A percentile compares a stretch with the other conserved stretches of the same genome.
phyloP scores from a whole-genome alignment of 1,284 basidiomycete species.

The Flammula alnicola region DNA sequence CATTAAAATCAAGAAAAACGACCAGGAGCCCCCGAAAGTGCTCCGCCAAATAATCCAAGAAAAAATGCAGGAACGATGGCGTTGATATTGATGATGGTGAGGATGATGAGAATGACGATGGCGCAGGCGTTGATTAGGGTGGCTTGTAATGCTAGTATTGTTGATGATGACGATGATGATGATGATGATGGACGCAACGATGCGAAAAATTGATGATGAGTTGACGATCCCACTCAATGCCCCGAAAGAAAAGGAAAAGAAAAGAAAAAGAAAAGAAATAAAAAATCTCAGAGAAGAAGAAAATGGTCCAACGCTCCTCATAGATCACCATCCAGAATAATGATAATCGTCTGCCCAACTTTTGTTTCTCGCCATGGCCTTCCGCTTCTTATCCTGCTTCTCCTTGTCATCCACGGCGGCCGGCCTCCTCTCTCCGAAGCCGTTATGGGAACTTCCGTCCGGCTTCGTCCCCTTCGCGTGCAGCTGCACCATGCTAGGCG shows the following conservation, averaged over 20 bases:
- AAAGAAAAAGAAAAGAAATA: slow-evolving; percentile 16
- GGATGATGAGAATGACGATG: background rate
- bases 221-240: slow-evolving; percentile 18
- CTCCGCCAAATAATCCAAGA: background rate
- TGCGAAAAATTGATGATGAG: slow-evolving; percentile 2
- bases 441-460: slow-evolving; percentile 37
- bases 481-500: slow-evolving; percentile 43
- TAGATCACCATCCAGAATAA: slow-evolving; percentile 60
- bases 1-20: slow-evolving; percentile 3
- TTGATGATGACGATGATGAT: slow-evolving; percentile 13
- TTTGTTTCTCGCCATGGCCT: slow-evolving; percentile 59
- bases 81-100: background rate
- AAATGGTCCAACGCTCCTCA: slow-evolving; percentile 1
- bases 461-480: slow-evolving; percentile 42
- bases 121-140: no score
- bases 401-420: slow-evolving; percentile 33
- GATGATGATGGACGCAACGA: slow-evolving; percentile 10
- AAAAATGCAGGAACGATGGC: background rate
- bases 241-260: slow-evolving; percentile 17
- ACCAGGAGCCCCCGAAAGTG: background rate
- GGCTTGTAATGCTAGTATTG: slow-evolving; percentile 5
- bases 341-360: slow-evolving; percentile 77
- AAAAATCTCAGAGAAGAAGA: slow-evolving; percentile 10
- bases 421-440: slow-evolving; percentile 5
- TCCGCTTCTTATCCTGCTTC: slow-evolving; percentile 42